Evolutionary conservation across 1,139 yeast genomes (phyloP).

Genomic region (Suhomyces chickasaworum): DNA sequence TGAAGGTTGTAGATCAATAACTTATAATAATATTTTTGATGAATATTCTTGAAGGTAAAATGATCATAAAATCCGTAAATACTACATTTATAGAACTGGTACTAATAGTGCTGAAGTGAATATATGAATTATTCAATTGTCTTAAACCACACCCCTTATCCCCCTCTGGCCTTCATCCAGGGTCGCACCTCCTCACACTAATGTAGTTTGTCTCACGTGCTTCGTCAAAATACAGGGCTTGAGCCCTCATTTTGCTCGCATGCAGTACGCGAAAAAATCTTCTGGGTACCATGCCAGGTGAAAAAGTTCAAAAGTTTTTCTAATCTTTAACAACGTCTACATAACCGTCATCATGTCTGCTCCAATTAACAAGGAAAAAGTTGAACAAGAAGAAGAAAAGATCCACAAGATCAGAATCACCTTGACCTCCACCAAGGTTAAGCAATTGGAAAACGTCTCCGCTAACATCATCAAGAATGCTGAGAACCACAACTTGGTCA

Average conservation of each 20-base stretch:
- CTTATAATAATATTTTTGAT: too few relatives aligned
- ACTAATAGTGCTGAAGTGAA: too few relatives aligned
- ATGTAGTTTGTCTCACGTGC: slow-evolving; percentile 15
- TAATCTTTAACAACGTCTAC: slow-evolving; percentile 46
- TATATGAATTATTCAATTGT: too few relatives aligned
- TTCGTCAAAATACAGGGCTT: slow-evolving; percentile 17
- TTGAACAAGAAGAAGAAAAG: slow-evolving; percentile 71
- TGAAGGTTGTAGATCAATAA: too few relatives aligned
- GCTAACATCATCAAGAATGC: slow-evolving; percentile 90
- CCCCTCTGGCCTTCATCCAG: too few relatives aligned
- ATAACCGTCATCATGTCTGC: slow-evolving; percentile 64
- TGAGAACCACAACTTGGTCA: slow-evolving; percentile 74
- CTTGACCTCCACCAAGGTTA: slow-evolving; percentile 98
- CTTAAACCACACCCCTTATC: too few relatives aligned
- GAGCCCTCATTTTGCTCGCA: slow-evolving; percentile 10
- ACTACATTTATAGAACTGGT: too few relatives aligned
- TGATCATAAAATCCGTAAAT: too few relatives aligned
- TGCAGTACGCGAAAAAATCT: slow-evolving; percentile 12
- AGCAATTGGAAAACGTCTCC: slow-evolving; percentile 93
- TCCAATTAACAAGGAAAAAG: slow-evolving; percentile 76
- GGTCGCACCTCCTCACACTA: too few relatives aligned
- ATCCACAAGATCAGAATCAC: slow-evolving; percentile 99
- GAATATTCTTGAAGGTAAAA: too few relatives aligned
- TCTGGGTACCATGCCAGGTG: slow-evolving; percentile 14
- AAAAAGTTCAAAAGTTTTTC: slow-evolving; percentile 16